Evolutionary conservation across 2,329 filamentous ascomycete genomes (phyloP).

Genomic region (Rutstroemia sp.): DNA sequence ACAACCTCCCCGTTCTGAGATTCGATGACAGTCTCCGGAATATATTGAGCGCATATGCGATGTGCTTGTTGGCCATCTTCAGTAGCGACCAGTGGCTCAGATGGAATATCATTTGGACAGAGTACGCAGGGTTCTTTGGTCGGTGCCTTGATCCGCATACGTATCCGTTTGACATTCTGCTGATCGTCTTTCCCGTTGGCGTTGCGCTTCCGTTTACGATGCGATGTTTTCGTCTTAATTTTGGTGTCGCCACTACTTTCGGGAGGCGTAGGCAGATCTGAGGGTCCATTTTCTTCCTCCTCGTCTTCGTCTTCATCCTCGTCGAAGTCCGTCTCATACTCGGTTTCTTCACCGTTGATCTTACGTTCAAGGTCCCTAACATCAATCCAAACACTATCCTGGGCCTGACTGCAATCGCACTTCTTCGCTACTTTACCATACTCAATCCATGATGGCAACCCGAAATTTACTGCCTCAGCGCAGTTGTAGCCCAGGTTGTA

Average conservation of each 20-base stretch:
- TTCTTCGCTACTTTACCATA: constrained; percentile 95
- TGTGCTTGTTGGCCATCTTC: constrained; percentile 85
- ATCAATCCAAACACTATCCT: constrained; percentile 98
- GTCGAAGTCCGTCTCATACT: constrained; percentile 72
- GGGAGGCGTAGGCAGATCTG: constrained; percentile 72
- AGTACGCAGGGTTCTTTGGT: constrained; percentile 78
- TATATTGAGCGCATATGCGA: constrained; percentile 80
- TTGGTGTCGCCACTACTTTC: constrained; percentile 62
- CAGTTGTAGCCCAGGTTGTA: constrained; percentile 99
- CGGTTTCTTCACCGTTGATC: constrained; percentile 79
- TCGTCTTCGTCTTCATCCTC: constrained; percentile 62
- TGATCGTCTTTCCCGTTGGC: constrained; percentile 34
- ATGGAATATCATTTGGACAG: constrained; percentile 83
- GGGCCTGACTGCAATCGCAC: constrained; percentile 88
- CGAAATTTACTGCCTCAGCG: constrained; percentile 97
- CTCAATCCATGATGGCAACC: constrained; percentile 87
- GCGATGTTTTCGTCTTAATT: constrained; percentile 40
- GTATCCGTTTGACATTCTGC: constrained; percentile 61
- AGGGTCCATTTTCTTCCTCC: constrained; percentile 51
- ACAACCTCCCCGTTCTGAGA: constrained; percentile 63
- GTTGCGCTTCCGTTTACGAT: constrained; percentile 62
- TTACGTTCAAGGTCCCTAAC: constrained; percentile 94
- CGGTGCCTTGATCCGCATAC: constrained; percentile 61
- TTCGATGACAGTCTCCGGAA: constrained; percentile 81
- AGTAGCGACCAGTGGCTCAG: constrained; percentile 75